Conservation (phyloP, 192 early-diverging fungal species). For the Backusella liffmaniae region DNA sequence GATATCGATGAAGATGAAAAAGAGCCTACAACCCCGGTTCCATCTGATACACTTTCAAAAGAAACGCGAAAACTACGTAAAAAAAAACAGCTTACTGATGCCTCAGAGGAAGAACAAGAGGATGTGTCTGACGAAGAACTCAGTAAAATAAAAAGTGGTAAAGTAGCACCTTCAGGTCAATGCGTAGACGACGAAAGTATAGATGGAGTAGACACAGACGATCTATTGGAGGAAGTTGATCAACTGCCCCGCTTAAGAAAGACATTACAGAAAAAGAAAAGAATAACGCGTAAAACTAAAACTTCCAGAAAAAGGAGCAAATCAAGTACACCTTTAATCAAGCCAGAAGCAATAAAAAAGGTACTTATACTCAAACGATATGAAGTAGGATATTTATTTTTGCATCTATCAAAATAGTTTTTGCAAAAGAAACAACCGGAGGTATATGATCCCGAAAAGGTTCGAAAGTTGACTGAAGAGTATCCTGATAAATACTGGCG, state of each 20-base stretch:
- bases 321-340: not conserved
- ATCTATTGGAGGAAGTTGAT: conserved; percentile 24
- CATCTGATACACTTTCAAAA: conserved; percentile 5
- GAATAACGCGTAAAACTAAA: not conserved
- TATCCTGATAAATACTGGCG: conserved; percentile 67
- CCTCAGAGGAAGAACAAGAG: not conserved
- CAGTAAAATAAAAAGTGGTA: not conserved
- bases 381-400: not conserved
- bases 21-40: not conserved
- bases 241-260: conserved; percentile 8
- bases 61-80: conserved; percentile 33
- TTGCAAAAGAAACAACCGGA: not conserved
- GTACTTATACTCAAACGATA: not conserved
- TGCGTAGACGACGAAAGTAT: not conserved
- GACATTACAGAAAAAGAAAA: not conserved
- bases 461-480: conserved; percentile 47
- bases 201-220: conserved; percentile 26
- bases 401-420: not conserved
- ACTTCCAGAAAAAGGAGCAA: not conserved
- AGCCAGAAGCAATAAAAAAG: conserved; percentile 7
- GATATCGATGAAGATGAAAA: not conserved
- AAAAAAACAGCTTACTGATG: conserved; percentile 15
- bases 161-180: not conserved
- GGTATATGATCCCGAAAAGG: conserved; percentile 36
- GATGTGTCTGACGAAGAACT: not conserved